Base-by-base conservation (phyloP, 306 rosid genomes). In the Malus orientalis region DNA sequence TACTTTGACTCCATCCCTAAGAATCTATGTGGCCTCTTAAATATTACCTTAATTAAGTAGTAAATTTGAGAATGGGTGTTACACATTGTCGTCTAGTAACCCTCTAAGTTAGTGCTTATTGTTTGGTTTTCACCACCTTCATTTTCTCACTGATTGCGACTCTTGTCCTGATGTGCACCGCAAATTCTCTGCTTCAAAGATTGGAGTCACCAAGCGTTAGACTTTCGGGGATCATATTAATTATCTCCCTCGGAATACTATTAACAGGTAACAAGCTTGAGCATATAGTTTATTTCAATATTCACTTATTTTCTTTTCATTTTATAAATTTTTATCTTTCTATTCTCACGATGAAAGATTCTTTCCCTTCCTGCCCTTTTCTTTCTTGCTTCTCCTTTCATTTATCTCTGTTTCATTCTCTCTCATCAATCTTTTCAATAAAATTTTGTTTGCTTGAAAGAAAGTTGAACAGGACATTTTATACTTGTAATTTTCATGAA, bases 121-220 rank as follows among this genome's bases (percentile, higher is more conserved):
- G 16, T 44, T 69, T 83, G 73, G 32, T 70, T 47, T 49, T 40
- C 36, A 54, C 76, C 67, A 25, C 55, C 47, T 5, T 36, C 57
- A 4, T 76, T 32, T 30, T 71, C 57, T 73, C 53, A 38, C 40
- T 57, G 40, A 71, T 75, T 75, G 53, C 45, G 64, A 58, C 75
- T 70, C 14, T 69, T 70, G 75, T 82, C 51, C 78, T 75, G 36
- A 25, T n/a, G 53, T 67, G 79, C 75, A 84, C 76, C 81, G 74
- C 55, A 67, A 63, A 84, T 74, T 22, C 32, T 65, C 79, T 78
- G 69, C 73, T 71, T 84, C 77, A 65, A 85, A 95, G 99, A 92
- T 92, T 95, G 99, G 99, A 95, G 89, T 69, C 86, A 62, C 93
- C 97, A 36, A 92, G 99, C 81, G 30, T 84, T 70, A 92, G 81